These are phyloP conservation scores for Pichia sp. DNA, from an alignment of 1,139 yeast species.

Conservation along the genomic window DNA sequence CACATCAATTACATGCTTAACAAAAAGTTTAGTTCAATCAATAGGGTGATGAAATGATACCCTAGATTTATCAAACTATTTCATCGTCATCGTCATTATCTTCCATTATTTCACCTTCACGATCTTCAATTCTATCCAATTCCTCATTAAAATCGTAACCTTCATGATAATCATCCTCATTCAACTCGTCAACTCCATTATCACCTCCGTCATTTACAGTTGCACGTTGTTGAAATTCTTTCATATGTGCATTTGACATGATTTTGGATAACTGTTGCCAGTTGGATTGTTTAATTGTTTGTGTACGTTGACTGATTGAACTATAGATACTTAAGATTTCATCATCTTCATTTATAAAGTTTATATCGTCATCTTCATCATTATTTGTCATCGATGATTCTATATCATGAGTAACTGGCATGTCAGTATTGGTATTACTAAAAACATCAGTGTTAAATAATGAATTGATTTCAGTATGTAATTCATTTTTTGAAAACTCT, in stretches of 20 bases:
- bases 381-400: not conserved
- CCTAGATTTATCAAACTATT: not conserved
- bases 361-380: not conserved
- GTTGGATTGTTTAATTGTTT: slow-evolving; percentile 6
- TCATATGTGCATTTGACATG: slow-evolving; percentile 73
- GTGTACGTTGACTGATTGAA: slow-evolving; percentile 6
- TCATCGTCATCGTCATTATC: not conserved
- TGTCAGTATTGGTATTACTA: not conserved
- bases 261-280: slow-evolving; percentile 44
- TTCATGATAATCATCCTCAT: slow-evolving; percentile 5
- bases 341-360: not conserved
- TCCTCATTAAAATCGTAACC: slow-evolving; percentile 5
- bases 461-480: not conserved
- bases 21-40: too few relatives aligned
- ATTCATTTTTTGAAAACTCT: not conserved
- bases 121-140: slow-evolving; percentile 5
- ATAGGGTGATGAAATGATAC: too few relatives aligned
- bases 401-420: not conserved
- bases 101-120: slow-evolving; percentile 6
- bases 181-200: not conserved
- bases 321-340: slow-evolving; percentile 12
- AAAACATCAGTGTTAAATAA: not conserved
- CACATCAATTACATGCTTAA: too few relatives aligned
- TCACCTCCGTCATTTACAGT: not conserved
- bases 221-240: slow-evolving; percentile 66